phyloP scores from a whole-genome alignment of 306 rosid species.

The Purshia tridentata region DNA sequence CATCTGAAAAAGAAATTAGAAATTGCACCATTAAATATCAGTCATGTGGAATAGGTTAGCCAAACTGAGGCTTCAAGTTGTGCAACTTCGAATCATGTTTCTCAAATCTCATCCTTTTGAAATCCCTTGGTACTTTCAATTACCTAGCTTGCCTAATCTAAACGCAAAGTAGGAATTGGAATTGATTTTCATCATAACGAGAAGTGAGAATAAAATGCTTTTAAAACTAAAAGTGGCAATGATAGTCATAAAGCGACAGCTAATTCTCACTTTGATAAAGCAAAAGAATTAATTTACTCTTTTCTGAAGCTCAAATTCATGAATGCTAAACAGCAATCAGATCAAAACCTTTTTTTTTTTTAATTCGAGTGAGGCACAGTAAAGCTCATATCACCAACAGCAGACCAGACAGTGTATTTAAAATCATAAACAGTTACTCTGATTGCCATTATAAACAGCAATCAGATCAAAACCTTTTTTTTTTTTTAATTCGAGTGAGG shows the following conservation, averaged over 20 bases:
- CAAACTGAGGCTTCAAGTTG: background rate
- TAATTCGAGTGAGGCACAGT: background rate
- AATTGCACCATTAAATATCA: background rate
- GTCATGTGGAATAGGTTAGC: background rate
- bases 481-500: background rate
- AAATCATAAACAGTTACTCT: background rate
- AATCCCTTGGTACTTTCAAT: background rate
- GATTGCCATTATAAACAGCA: background rate
- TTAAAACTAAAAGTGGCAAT: background rate
- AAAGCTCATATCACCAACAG: slow-evolving; percentile 6
- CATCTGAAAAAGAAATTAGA: background rate
- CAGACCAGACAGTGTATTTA: background rate
- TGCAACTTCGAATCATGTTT: background rate
- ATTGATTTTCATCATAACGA: background rate
- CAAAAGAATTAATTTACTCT: background rate
- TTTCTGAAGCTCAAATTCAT: slow-evolving; percentile 6
- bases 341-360: background rate
- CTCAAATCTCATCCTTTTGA: background rate
- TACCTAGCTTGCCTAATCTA: background rate
- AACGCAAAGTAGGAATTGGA: background rate
- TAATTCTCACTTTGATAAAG: background rate
- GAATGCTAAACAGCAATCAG: background rate
- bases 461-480: slow-evolving; percentile 3
- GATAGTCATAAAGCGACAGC: background rate
- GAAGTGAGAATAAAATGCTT: background rate